phyloP scores from a whole-genome alignment of 352 stramenopile species.

The Globisporangium okanoganense region DNA sequence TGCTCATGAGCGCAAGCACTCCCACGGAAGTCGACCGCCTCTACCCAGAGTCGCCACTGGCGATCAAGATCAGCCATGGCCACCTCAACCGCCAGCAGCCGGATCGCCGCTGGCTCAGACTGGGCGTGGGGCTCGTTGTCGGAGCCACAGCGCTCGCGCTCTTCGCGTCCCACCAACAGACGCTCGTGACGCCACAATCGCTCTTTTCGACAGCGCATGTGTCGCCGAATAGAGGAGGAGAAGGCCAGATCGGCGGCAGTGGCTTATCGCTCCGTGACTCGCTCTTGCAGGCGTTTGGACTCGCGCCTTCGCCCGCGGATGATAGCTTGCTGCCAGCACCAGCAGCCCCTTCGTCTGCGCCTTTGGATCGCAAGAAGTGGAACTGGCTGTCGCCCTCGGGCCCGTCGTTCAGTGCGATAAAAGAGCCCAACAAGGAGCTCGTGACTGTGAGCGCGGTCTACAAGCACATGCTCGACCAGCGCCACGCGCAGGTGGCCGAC shows the following conservation, averaged over 20 bases:
- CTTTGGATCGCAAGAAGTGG: background rate
- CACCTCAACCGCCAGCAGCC: background rate
- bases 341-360: no score
- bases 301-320: background rate
- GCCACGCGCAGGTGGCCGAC: background rate
- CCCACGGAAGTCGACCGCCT: background rate
- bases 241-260: no score
- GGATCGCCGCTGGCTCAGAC: background rate
- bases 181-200: background rate
- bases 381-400: background rate
- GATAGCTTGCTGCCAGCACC: no score
- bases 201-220: background rate
- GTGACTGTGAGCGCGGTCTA: slow-evolving; percentile 1
- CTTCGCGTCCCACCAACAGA: background rate
- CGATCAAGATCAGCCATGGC: background rate
- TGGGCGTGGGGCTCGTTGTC: background rate
- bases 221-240: no score
- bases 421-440: background rate
- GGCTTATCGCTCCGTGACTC: slow-evolving; percentile 1
- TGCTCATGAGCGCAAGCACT: background rate
- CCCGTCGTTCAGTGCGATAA: background rate
- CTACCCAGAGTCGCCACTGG: background rate
- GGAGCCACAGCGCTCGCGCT: background rate
- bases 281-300: slow-evolving; percentile 11
- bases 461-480: slow-evolving; percentile 2